Evolutionary conservation across 2,329 filamentous ascomycete species (phyloP).

Genomic region (Huntiella decipiens): DNA sequence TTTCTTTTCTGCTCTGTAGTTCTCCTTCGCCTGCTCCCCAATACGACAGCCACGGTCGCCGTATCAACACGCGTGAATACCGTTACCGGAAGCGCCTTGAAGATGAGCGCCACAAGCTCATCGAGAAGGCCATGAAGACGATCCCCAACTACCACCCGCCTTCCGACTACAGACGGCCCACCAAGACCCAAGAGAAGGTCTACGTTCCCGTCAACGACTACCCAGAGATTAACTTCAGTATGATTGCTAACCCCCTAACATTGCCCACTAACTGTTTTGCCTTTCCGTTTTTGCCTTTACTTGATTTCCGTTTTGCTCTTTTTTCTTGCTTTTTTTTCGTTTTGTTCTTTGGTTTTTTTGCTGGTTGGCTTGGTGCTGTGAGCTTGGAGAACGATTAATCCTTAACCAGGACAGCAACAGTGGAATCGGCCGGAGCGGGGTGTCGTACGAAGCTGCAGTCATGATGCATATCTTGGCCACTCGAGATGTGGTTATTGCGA

Average conservation of each 20-base stretch:
- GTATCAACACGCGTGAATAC: constrained; percentile 98
- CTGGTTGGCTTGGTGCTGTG: background rate
- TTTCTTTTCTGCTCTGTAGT: constrained; percentile 27
- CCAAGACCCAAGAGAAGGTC: constrained; percentile 99
- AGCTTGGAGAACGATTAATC: background rate
- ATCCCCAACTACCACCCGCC: constrained; percentile 99
- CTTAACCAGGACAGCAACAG: too few species aligned
- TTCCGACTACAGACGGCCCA: constrained; percentile 93
- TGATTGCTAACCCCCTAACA: constrained; percentile 98
- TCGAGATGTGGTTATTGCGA: too few species aligned
- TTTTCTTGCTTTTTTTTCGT: constrained; percentile 11
- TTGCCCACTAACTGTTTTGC: constrained; percentile 25
- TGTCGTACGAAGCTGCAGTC: too few species aligned
- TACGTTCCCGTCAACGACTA: constrained; percentile 99
- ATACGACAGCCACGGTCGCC: constrained; percentile 97
- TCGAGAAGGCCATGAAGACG: constrained; percentile 98
- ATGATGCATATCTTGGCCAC: too few species aligned
- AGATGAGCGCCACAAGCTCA: constrained; percentile 94
- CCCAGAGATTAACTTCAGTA: constrained; percentile 99
- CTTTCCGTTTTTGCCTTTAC: constrained; percentile 10
- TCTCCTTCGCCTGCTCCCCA: constrained; percentile 90
- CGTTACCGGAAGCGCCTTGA: constrained; percentile 95
- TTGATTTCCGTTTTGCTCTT: background rate
- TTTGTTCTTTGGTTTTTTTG: constrained; percentile 17
- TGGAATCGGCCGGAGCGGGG: too few species aligned